These are phyloP conservation scores for Trametes hirsuta DNA, from an alignment of 1,284 basidiomycete genomes.

Conservation along the genomic window DNA sequence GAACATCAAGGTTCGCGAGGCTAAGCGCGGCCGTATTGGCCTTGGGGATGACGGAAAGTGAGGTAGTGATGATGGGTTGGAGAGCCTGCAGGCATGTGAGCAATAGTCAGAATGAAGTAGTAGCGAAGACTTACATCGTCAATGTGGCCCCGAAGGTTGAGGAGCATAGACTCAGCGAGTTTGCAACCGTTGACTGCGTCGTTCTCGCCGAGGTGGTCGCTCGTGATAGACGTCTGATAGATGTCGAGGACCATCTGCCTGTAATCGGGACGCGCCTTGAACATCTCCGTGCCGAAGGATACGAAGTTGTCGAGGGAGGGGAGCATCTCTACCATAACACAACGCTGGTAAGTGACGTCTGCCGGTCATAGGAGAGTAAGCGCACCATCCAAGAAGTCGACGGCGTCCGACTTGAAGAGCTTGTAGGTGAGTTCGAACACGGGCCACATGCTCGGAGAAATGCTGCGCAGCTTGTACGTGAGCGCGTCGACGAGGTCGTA, in stretches of 20 bases:
- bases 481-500: constrained; percentile 86
- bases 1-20: constrained; percentile 80
- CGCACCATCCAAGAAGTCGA: constrained; percentile 85
- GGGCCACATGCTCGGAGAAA: constrained; percentile 86
- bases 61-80: constrained; percentile 60
- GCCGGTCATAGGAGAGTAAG: neutral
- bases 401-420: constrained; percentile 83
- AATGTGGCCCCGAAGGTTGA: constrained; percentile 77
- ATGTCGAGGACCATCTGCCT: constrained; percentile 85
- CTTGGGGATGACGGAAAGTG: constrained; percentile 60
- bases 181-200: constrained; percentile 88
- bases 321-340: constrained; percentile 71
- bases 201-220: constrained; percentile 77
- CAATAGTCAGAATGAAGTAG: neutral
- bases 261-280: constrained; percentile 77
- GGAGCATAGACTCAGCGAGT: constrained; percentile 80
- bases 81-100: constrained; percentile 40
- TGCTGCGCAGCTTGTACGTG: constrained; percentile 80
- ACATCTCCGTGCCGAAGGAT: constrained; percentile 79
- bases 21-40: constrained; percentile 67
- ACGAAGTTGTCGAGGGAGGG: constrained; percentile 90
- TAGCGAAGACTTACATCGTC: constrained; percentile 62
- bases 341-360: neutral
- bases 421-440: constrained; percentile 84
- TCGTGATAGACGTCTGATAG: constrained; percentile 77